Evolutionary conservation across 306 rosid genomes (phyloP).

Genomic region (Fragaria iinumae): DNA sequence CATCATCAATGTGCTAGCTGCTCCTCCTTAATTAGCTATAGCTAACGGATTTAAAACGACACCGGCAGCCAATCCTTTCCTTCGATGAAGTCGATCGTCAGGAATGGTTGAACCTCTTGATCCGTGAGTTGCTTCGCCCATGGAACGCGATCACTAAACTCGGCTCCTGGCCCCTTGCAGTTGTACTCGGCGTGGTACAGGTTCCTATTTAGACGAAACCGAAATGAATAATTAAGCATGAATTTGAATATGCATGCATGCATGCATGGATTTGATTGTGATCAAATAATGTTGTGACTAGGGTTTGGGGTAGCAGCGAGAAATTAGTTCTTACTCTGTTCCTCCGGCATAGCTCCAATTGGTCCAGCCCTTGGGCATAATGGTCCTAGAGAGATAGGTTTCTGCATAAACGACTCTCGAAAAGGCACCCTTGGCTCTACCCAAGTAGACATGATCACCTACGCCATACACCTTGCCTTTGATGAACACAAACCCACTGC

Average conservation of each 20-base stretch:
- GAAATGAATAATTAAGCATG: not conserved
- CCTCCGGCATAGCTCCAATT: conserved; percentile 60
- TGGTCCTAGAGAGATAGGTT: conserved; percentile 56
- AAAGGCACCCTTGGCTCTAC: conserved; percentile 70
- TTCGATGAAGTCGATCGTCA: conserved; percentile 53
- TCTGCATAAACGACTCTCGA: conserved; percentile 63
- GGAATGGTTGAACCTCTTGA: conserved; percentile 41
- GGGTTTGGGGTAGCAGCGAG: not conserved
- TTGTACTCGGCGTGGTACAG: conserved; percentile 61
- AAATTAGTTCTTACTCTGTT: conserved; percentile 51
- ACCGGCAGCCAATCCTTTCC: conserved; percentile 74
- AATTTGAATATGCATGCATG: not conserved
- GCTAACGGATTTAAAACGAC: conserved; percentile 35
- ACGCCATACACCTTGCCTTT: conserved; percentile 68
- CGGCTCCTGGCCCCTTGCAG: conserved; percentile 63
- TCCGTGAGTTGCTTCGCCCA: conserved; percentile 60
- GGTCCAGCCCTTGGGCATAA: conserved; percentile 69
- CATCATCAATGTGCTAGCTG: not conserved
- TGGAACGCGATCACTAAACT: conserved; percentile 30
- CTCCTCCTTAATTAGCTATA: not conserved
- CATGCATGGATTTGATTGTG: not conserved
- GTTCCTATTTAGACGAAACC: conserved; percentile 31
- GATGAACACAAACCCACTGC: conserved; percentile 63
- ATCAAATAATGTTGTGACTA: not conserved
- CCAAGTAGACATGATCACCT: conserved; percentile 58